Evolutionary conservation across 2,329 filamentous ascomycete species (phyloP), one percentile per base, ranked within the genome.

Genomic region (Rosellinia necatrix): DNA sequence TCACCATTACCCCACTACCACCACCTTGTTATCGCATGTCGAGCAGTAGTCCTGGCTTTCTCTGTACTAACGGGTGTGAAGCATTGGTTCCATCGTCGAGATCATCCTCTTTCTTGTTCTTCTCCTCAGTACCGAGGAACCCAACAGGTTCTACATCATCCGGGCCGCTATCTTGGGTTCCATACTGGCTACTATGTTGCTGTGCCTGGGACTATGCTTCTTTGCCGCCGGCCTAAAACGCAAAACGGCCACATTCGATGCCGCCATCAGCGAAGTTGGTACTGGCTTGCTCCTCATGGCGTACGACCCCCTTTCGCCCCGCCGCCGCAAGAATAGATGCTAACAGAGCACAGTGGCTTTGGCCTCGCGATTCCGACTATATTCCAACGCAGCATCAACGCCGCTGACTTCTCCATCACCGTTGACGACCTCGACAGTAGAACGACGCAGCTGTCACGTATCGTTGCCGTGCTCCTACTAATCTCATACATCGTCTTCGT

Each of bases 121-220:
- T 40, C 78, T 94, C 4, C 71, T 70, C 9, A 72, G 76, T 1
- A 24, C 41, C 1, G 5, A 77, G 46, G 72, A 76, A 2, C 4
- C 15, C 5, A 56, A 77, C 48, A 72, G 77, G 70, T 86, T 88
- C 57, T 78, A 81, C n/a, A 89, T 94, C 64, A 90, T 96, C 64
- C 85, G 91, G 68, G 90, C 90, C 49, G 91, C 91, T 22, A 92
- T 96, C 52, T 75, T 96, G 0, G 91, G 91, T 30, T 93, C 90
- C 0, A 89, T 96, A 40, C 72, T 96, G 29, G 90, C 91, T 10
- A 96, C 91, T 27, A 82, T 94, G 74, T 75, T 96, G 40, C 78
- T 96, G 1, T 96, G 91, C 64, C 74, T 96, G 22, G 91, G 91
- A 0, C 68, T 87, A 49, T 94, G 90, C 70, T 96, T 96, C 76